phyloP scores from a whole-genome alignment of 1,284 basidiomycete species.

The Thelephora terrestris region DNA sequence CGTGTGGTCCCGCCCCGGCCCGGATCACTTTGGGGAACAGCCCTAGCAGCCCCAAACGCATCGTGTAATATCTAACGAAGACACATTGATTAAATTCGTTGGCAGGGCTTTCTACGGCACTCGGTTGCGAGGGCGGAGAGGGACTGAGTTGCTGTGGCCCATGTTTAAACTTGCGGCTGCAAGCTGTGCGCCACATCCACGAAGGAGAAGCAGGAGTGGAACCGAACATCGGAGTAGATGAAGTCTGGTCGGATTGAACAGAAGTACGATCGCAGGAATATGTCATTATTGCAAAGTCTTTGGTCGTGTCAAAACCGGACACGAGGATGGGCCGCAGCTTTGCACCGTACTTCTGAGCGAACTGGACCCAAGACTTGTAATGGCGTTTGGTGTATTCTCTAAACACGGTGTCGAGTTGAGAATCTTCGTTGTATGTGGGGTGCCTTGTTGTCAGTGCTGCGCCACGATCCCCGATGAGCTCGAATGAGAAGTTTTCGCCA shows the following conservation, averaged over 20 bases:
- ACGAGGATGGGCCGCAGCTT: conserved; percentile 4
- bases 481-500: background rate
- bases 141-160: too few relatives aligned
- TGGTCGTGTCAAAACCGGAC: conserved; percentile 6
- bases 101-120: too few relatives aligned
- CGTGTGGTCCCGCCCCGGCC: conserved; percentile 3
- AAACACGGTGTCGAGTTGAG: background rate
- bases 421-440: background rate
- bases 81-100: too few relatives aligned
- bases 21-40: too few relatives aligned
- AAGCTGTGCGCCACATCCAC: too few relatives aligned
- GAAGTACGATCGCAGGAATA: background rate
- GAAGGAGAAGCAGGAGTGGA: too few relatives aligned
- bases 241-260: conserved; percentile 2
- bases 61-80: too few relatives aligned
- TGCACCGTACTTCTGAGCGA: conserved; percentile 4
- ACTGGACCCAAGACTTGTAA: conserved; percentile 5
- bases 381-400: conserved; percentile 3
- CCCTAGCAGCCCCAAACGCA: too few relatives aligned
- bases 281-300: conserved; percentile 7
- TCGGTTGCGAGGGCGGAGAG: too few relatives aligned
- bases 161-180: too few relatives aligned
- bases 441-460: conserved; percentile 3
- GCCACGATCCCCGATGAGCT: conserved; percentile 1
- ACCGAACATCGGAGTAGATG: too few relatives aligned